Percentiles rank a stretch among this genome's conserved stretches.
Evolutionary conservation across 495 filamentous ascomycete genomes (phyloP).

Genomic region (Aspergillus egyptiacus): DNA sequence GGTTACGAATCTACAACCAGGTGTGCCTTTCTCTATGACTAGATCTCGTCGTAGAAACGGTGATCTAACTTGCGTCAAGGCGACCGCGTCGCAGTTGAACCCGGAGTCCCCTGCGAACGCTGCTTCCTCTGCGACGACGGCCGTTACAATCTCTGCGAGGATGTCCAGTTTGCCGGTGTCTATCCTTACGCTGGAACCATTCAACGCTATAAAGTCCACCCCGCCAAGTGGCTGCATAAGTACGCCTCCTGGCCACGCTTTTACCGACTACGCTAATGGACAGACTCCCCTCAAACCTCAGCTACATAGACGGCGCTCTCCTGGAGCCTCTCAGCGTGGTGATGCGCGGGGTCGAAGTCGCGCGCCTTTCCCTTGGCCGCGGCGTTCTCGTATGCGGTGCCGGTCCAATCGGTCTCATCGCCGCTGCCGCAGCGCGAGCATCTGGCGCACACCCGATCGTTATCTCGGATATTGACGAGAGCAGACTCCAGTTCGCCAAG

Average conservation of each 20-base stretch:
- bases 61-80: slow-evolving; percentile 39
- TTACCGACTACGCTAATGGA: background rate
- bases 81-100: slow-evolving; percentile 70
- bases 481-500: slow-evolving; percentile 52
- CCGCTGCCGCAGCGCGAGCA: slow-evolving; percentile 50
- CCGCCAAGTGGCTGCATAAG: slow-evolving; percentile 53
- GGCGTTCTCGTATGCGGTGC: slow-evolving; percentile 69
- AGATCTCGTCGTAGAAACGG: too few species aligned
- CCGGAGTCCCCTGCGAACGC: slow-evolving; percentile 60
- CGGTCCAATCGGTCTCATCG: slow-evolving; percentile 69
- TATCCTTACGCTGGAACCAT: slow-evolving; percentile 54
- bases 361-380: slow-evolving; percentile 42
- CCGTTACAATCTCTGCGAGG: slow-evolving; percentile 73
- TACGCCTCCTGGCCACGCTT: background rate
- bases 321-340: slow-evolving; percentile 73
- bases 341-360: slow-evolving; percentile 59
- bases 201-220: slow-evolving; percentile 58
- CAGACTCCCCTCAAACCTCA: slow-evolving; percentile 52
- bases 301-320: slow-evolving; percentile 62
- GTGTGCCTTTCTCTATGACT: slow-evolving; percentile 13
- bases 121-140: slow-evolving; percentile 61
- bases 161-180: slow-evolving; percentile 61
- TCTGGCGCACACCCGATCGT: slow-evolving; percentile 60
- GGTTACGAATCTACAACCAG: slow-evolving; percentile 30
- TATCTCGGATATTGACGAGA: slow-evolving; percentile 54